Evolutionary conservation across 768 basidiomycete genomes (phyloP).

Genomic region (Leccinum boreale): DNA sequence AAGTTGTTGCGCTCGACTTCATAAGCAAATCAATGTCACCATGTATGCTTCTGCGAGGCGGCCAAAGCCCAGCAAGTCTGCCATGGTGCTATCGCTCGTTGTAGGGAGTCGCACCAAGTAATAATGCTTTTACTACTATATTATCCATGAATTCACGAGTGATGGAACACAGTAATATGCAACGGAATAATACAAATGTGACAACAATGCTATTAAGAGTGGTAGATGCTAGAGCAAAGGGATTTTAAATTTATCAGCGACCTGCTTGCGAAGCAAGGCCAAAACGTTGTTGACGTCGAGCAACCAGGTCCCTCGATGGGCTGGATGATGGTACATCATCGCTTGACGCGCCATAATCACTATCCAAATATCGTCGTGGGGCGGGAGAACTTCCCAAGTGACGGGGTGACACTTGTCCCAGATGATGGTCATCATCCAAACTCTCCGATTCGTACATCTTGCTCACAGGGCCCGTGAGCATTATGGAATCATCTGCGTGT

Average conservation of each 20-base stretch:
- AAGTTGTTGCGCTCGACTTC: no score
- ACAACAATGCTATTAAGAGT: slow-evolving; percentile 9
- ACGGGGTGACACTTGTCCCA: slow-evolving; percentile 69
- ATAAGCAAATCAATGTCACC: no score
- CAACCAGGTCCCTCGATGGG: slow-evolving; percentile 44
- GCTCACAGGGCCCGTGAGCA: slow-evolving; percentile 17
- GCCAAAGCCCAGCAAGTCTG: no score
- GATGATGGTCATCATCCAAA: slow-evolving; percentile 63
- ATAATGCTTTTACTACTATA: neutral
- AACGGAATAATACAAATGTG: slow-evolving; percentile 23
- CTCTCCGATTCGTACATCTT: slow-evolving; percentile 23
- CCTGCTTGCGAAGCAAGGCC: slow-evolving; percentile 4
- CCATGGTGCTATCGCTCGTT: no score
- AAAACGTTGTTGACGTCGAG: slow-evolving; percentile 38
- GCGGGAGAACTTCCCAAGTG: slow-evolving; percentile 59
- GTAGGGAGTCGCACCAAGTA: no score
- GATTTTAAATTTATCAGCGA: slow-evolving; percentile 10
- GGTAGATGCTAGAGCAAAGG: slow-evolving; percentile 17
- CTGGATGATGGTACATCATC: slow-evolving; percentile 49
- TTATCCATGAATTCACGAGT: neutral
- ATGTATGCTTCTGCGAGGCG: no score
- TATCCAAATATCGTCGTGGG: slow-evolving; percentile 37
- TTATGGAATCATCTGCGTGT: slow-evolving; percentile 48
- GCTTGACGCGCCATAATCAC: slow-evolving; percentile 39
- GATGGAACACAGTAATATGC: slow-evolving; percentile 19